Evolutionary conservation across 2,329 filamentous ascomycete genomes (phyloP).

Genomic region (Aspergillus fischeri): DNA sequence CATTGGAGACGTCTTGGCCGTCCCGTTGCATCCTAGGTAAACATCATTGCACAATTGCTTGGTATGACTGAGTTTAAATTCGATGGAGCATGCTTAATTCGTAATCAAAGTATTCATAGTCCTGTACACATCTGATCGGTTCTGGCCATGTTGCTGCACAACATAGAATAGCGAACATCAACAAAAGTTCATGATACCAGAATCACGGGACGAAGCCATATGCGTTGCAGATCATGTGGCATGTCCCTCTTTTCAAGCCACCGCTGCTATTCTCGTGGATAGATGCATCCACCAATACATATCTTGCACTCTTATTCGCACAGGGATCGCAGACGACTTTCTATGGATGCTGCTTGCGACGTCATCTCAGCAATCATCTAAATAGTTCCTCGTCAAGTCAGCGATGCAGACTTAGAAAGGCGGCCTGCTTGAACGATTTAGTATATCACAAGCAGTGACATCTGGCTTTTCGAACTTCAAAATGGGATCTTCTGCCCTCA

Average conservation of each 20-base stretch:
- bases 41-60: too few relatives aligned
- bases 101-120: too few relatives aligned
- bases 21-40: too few relatives aligned
- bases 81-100: too few relatives aligned
- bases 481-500: neutral
- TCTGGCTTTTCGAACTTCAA: neutral
- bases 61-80: too few relatives aligned
- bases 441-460: neutral
- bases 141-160: too few relatives aligned
- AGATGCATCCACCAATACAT: neutral
- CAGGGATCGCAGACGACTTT: neutral
- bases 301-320: neutral
- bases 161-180: too few relatives aligned
- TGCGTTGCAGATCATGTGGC: neutral
- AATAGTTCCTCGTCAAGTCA: neutral
- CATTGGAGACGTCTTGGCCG: too few relatives aligned
- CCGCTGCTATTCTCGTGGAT: neutral
- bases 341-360: neutral
- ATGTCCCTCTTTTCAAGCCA: neutral
- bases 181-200: neutral
- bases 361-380: neutral
- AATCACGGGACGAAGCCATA: neutral
- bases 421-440: neutral
- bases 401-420: neutral
- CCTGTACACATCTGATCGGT: too few relatives aligned